Evolutionary conservation across 2,329 filamentous ascomycete species (phyloP).

Genomic region (Aspergillus fumigatus): DNA sequence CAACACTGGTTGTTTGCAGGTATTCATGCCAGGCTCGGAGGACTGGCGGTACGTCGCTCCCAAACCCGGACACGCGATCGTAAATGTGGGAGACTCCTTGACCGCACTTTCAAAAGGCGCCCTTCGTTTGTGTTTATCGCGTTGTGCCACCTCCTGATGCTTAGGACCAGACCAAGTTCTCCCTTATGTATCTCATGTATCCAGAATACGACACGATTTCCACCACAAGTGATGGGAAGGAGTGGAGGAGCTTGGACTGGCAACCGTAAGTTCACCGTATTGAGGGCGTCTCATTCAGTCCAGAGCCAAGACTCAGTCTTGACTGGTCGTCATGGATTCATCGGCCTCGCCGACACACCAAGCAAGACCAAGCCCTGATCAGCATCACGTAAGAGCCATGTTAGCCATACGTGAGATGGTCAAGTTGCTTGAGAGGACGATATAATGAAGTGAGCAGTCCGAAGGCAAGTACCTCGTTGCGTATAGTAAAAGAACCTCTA

Average conservation of each 20-base stretch:
- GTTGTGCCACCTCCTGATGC: not conserved
- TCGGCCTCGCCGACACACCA: too few species aligned
- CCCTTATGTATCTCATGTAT: not conserved
- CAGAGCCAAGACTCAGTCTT: not conserved
- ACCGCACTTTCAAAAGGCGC: slow-evolving; percentile 13
- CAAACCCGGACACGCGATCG: slow-evolving; percentile 48
- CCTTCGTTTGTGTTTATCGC: not conserved
- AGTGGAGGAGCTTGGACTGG: not conserved
- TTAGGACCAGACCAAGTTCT: not conserved
- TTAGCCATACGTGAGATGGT: too few species aligned
- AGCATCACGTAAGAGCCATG: too few species aligned
- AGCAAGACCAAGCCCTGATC: too few species aligned
- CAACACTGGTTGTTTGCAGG: slow-evolving; percentile 55
- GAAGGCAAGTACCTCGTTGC: too few species aligned
- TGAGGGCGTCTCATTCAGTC: not conserved
- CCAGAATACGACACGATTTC: not conserved
- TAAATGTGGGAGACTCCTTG: slow-evolving; percentile 58
- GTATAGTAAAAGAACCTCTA: too few species aligned
- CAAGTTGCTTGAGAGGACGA: too few species aligned
- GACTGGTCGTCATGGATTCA: not conserved
- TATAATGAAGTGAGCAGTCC: too few species aligned
- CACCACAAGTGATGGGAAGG: not conserved
- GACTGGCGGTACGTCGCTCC: slow-evolving; percentile 54
- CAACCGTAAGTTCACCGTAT: not conserved
- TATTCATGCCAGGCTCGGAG: slow-evolving; percentile 47